These are phyloP conservation scores for Anaeromyces robustus DNA, from an alignment of 192 early-diverging fungal species.

Conservation along the genomic window DNA sequence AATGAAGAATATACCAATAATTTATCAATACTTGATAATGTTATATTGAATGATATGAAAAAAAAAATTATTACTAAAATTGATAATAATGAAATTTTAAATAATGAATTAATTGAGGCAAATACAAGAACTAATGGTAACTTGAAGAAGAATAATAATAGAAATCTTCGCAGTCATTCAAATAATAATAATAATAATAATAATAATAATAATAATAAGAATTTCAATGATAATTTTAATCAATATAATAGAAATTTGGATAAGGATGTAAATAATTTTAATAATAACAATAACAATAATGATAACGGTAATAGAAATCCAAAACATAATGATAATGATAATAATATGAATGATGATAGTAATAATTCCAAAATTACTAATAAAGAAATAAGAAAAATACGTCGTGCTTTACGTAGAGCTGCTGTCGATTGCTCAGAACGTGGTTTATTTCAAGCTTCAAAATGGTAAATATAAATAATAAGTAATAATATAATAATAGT, in stretches of 20 bases:
- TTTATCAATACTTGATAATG: background rate
- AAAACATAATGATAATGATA: background rate
- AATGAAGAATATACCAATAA: background rate
- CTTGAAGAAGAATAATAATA: background rate
- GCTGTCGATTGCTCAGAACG: slow-evolving; percentile 48
- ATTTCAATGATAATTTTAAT: background rate
- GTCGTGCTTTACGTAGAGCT: slow-evolving; percentile 29
- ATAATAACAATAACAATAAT: background rate
- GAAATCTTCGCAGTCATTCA: background rate
- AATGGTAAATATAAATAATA: slow-evolving; percentile 48
- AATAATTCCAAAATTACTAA: background rate
- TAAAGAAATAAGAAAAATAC: slow-evolving; percentile 2
- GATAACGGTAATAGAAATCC: background rate
- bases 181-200: no score
- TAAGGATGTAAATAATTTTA: background rate
- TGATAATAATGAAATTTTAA: background rate
- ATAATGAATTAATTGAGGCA: background rate
- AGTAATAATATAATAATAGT: no score
- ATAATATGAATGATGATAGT: background rate
- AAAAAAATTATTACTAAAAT: background rate
- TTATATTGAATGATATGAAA: background rate
- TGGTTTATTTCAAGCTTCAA: slow-evolving; percentile 51
- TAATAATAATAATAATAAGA: background rate
- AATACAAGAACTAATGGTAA: background rate
- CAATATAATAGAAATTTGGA: background rate